A percentile compares a stretch with the other conserved stretches of the same genome.
Evolutionary conservation across 2,329 filamentous ascomycete species (phyloP).

Genomic region (Orbilia ellipsospora): DNA sequence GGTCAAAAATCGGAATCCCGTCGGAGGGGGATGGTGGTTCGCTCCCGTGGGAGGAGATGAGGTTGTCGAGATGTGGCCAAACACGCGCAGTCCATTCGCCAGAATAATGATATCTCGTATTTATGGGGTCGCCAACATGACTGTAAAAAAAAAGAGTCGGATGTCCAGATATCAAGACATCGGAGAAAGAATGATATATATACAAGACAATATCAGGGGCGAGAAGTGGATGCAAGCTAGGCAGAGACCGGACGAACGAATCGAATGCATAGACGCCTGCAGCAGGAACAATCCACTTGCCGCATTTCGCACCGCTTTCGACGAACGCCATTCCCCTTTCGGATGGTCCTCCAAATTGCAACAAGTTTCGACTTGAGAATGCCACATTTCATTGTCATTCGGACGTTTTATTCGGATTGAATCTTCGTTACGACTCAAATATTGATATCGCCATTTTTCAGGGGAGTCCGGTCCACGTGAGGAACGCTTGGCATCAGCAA

Average conservation of each 20-base stretch:
- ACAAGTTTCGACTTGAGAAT: background rate
- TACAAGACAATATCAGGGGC: slow-evolving; percentile 17
- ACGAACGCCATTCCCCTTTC: slow-evolving; percentile 8
- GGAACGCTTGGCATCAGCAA: too few relatives aligned
- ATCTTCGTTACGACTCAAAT: too few relatives aligned
- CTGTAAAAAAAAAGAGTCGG: too few relatives aligned
- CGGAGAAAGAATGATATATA: background rate
- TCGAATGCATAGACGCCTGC: background rate
- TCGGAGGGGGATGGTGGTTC: background rate
- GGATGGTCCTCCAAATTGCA: slow-evolving; percentile 9
- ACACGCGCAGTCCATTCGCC: slow-evolving; percentile 2
- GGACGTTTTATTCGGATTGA: too few relatives aligned
- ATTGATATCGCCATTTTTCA: too few relatives aligned
- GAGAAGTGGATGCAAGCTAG: background rate
- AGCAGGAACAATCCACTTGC: slow-evolving; percentile 18
- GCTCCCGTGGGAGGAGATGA: background rate
- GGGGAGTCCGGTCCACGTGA: too few relatives aligned
- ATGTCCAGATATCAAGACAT: too few relatives aligned
- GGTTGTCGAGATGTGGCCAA: background rate
- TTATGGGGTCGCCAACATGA: too few relatives aligned
- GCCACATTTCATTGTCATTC: too few relatives aligned
- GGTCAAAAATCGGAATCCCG: background rate
- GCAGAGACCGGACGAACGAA: slow-evolving; percentile 5
- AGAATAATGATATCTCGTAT: too few relatives aligned
- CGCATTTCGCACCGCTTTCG: slow-evolving; percentile 14